phyloP scores from a whole-genome alignment of 768 basidiomycete genomes.

The Sarcodon aspratus region DNA sequence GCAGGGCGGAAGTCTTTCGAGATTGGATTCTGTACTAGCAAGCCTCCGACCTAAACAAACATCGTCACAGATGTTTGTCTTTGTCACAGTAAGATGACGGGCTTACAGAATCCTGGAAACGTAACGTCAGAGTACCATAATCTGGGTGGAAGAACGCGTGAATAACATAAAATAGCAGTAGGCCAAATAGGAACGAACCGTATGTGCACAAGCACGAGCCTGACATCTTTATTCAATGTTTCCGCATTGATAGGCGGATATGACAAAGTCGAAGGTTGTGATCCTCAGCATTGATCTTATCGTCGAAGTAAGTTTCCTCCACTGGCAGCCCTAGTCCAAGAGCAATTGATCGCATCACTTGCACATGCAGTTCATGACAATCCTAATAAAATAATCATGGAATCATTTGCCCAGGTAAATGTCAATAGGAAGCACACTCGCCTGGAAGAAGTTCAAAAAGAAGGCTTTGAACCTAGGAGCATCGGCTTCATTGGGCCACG shows the following conservation, averaged over 20 bases:
- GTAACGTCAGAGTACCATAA: conserved; percentile 71
- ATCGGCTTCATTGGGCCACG: conserved; percentile 60
- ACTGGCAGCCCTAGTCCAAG: conserved; percentile 69
- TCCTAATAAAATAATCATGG: conserved; percentile 25
- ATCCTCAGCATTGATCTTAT: conserved; percentile 61
- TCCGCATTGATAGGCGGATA: conserved; percentile 67
- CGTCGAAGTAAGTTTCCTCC: conserved; percentile 65
- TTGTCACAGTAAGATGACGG: neutral
- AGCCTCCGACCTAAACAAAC: conserved; percentile 50
- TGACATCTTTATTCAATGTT: conserved; percentile 49
- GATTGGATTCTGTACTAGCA: conserved; percentile 75
- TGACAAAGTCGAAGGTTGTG: conserved; percentile 76
- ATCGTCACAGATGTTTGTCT: neutral
- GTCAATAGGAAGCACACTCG: conserved; percentile 16
- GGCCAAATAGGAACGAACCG: conserved; percentile 22
- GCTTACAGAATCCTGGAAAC: conserved; percentile 66
- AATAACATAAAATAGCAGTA: too few species aligned
- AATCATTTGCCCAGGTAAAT: too few species aligned
- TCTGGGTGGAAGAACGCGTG: conserved; percentile 24
- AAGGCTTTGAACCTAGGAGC: conserved; percentile 58
- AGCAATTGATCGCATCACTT: conserved; percentile 81
- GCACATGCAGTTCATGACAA: conserved; percentile 64
- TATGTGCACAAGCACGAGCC: conserved; percentile 75
- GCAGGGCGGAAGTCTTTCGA: conserved; percentile 64
- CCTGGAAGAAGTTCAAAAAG: conserved; percentile 67